Base-by-base conservation (phyloP, 352 stramenopile genomes). In the Pythium aristosporum region DNA sequence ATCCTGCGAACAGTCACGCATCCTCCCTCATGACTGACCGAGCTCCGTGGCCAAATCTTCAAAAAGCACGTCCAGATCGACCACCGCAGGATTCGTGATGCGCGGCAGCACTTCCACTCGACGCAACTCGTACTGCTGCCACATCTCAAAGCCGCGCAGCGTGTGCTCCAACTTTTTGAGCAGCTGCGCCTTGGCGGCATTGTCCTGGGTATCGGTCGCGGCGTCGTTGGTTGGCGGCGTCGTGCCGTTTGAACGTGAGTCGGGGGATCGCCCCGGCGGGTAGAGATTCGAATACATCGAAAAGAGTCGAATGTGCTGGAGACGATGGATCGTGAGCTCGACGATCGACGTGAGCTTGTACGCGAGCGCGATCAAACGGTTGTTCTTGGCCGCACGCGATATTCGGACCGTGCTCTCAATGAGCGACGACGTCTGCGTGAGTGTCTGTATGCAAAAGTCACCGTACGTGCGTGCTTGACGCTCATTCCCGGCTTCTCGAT, bases 151-250 rank as follows among this genome's bases (percentile, higher is more conserved):
- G 9, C 87, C 87, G 23, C 85, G 87, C 62, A 96, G 68, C 32
- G 84, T 88, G 47, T 90, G 82, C 61, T 93, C 87, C 85, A 94
- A 91, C 59, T 94, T 85, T 63, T 92, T 93, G 25, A 96, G 67
- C 53, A 96, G 60, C 30, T 82, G 80, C 47, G 81, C 69, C 41
- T 80, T 77, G 43, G 92, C 78, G 13, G 80, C 77, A 18, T 80
- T 75, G 25, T 96, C 85, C 68, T 85, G 81, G 59, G 71, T 88
- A 57, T 86, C 78, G 32, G 75, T 69, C 21, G 72, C 63, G 18
- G 67, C 69, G 42, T 68, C 72, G 51, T 72, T 79, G 39, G 87
- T 88, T n/a, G 85, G 85, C 15, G 85, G 85, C 3, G 85, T 94
- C 8, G 82, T 78, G 7, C 82, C 82, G 44, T 89, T 89, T 68